phyloP scores from a whole-genome alignment of 2,329 filamentous ascomycete genomes.

The Phyllosticta citriasiana region DNA sequence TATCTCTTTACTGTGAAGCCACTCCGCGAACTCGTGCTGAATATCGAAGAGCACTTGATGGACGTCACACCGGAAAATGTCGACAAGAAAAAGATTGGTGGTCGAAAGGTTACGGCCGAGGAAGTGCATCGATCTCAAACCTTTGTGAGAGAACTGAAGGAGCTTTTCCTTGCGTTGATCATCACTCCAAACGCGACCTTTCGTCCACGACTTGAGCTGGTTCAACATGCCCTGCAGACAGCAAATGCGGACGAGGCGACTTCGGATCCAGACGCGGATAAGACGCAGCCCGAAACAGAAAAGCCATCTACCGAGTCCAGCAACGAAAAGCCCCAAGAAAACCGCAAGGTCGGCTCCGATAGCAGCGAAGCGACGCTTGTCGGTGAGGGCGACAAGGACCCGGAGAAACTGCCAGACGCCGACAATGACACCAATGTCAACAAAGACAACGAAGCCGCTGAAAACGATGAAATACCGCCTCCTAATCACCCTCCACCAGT shows the following conservation, averaged over 20 bases:
- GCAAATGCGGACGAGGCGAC: not conserved
- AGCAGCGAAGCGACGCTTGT: slow-evolving; percentile 3
- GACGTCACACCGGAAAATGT: slow-evolving; percentile 55
- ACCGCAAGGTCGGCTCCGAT: not conserved
- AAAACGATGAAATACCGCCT: not conserved
- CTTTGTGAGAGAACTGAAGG: slow-evolving; percentile 64
- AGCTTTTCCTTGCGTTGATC: slow-evolving; percentile 62
- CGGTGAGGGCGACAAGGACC: slow-evolving; percentile 11
- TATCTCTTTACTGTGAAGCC: slow-evolving; percentile 86
- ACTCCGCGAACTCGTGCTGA: slow-evolving; percentile 68
- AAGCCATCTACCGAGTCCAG: not conserved
- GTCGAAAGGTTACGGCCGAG: slow-evolving; percentile 51
- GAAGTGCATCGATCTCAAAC: slow-evolving; percentile 55
- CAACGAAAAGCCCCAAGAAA: not conserved
- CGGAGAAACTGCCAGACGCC: slow-evolving; percentile 3
- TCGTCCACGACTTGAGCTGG: slow-evolving; percentile 1
- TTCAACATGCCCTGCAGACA: slow-evolving; percentile 1
- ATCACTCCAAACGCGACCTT: slow-evolving; percentile 42
- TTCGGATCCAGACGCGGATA: not conserved
- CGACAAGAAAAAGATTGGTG: slow-evolving; percentile 62
- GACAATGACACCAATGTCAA: slow-evolving; percentile 16
- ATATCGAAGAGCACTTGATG: slow-evolving; percentile 63
- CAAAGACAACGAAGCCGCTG: not conserved
- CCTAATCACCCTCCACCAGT: slow-evolving; percentile 44
- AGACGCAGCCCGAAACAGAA: not conserved